These are phyloP conservation scores for Tolypocladium inflatum DNA, from an alignment of 2,329 filamentous ascomycete species.

Conservation along the genomic window DNA sequence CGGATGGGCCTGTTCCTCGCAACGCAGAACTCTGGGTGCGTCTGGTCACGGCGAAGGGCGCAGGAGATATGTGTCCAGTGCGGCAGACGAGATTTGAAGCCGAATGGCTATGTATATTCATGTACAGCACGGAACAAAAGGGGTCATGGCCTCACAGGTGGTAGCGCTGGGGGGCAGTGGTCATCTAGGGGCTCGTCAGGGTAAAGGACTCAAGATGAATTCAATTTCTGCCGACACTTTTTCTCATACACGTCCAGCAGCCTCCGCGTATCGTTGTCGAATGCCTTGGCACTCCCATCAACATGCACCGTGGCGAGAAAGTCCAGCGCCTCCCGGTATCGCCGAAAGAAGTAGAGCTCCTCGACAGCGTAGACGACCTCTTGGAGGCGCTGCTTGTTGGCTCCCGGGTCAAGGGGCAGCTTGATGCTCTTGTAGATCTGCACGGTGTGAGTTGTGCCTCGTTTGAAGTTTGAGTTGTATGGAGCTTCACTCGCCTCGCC, in stretches of 20 bases:
- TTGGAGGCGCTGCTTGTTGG: slow-evolving; percentile 38
- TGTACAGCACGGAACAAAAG: neutral
- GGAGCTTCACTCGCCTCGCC: slow-evolving; percentile 33
- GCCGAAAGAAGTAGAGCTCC: slow-evolving; percentile 45
- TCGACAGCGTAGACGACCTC: slow-evolving; percentile 46
- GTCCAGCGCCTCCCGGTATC: slow-evolving; percentile 33
- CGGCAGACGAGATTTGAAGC: neutral
- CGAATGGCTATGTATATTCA: neutral
- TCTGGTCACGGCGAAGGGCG: no score
- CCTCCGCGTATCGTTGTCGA: slow-evolving; percentile 34
- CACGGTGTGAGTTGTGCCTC: neutral
- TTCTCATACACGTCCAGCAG: slow-evolving; percentile 31
- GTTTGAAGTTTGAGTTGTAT: neutral
- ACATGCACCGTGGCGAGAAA: slow-evolving; percentile 28
- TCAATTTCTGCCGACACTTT: slow-evolving; percentile 27
- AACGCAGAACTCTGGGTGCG: no score
- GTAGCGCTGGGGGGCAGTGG: no score
- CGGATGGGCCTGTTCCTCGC: no score
- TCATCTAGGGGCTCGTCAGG: no score
- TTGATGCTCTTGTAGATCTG: slow-evolving; percentile 35
- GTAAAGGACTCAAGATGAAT: neutral
- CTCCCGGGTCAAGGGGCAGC: slow-evolving; percentile 26
- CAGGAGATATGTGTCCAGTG: neutral
- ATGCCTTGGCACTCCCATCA: slow-evolving; percentile 14
- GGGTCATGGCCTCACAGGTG: neutral